Evolutionary conservation across 1,284 basidiomycete genomes (phyloP).

Genomic region (Filobasidium uniguttulatum): DNA sequence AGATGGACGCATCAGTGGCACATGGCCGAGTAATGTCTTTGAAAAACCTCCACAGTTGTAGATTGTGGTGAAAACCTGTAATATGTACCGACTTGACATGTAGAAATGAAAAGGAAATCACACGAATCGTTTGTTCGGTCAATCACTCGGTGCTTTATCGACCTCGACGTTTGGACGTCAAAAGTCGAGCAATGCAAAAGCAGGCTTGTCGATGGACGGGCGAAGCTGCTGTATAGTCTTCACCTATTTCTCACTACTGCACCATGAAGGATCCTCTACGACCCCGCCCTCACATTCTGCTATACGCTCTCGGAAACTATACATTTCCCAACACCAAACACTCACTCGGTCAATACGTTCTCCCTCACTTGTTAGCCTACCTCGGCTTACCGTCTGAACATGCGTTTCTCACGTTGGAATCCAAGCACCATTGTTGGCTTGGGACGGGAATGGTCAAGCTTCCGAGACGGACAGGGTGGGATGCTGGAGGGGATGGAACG

Average conservation of each 20-base stretch:
- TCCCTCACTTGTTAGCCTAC: conserved; percentile 7
- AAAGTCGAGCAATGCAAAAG: no score
- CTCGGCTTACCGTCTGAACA: background rate
- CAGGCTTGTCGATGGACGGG: no score
- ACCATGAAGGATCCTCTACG: no score
- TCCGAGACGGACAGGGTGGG: background rate
- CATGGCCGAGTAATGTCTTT: no score
- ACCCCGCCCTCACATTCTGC: conserved; percentile 10
- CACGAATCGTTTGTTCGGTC: background rate
- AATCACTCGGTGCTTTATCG: background rate
- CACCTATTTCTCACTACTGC: no score
- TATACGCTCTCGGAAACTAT: conserved; percentile 14
- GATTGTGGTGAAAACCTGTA: no score
- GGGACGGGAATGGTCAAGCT: conserved; percentile 2
- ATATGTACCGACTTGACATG: background rate
- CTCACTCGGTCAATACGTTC: conserved; percentile 12
- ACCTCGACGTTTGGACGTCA: no score
- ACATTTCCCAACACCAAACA: conserved; percentile 11
- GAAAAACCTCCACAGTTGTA: no score
- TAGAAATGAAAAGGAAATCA: background rate
- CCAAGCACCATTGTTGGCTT: conserved; percentile 12
- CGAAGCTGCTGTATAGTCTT: no score
- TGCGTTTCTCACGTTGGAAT: conserved; percentile 4
- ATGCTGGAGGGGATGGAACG: background rate
- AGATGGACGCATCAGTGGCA: no score